These are phyloP conservation scores for Zoysia matrella DNA, from an alignment of 202 grass and related monocot genomes.

Conservation along the genomic window DNA sequence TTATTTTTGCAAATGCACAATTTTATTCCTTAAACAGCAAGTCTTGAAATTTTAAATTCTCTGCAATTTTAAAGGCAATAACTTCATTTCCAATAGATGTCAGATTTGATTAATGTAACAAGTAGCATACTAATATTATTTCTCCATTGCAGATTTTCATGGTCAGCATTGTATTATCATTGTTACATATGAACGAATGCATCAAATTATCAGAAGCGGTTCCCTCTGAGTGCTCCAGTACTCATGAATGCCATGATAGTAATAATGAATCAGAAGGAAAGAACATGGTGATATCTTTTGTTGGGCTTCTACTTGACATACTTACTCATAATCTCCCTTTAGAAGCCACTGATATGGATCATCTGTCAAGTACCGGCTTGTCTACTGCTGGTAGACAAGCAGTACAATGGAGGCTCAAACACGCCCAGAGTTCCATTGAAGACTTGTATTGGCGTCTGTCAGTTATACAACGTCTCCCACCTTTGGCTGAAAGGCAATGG, in stretches of 20 bases:
- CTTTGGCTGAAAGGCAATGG: slow-evolving; percentile 70
- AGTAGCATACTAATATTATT: background rate
- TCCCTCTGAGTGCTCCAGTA: slow-evolving; percentile 40
- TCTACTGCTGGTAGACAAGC: slow-evolving; percentile 63
- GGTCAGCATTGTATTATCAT: slow-evolving; percentile 78
- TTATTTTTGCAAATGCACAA: slow-evolving; percentile 13
- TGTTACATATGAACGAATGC: slow-evolving; percentile 76
- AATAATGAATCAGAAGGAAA: slow-evolving; percentile 57
- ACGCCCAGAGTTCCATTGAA: slow-evolving; percentile 69
- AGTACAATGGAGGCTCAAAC: slow-evolving; percentile 88
- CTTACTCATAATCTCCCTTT: slow-evolving; percentile 61
- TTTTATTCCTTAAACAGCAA: slow-evolving; percentile 25
- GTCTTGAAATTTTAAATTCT: slow-evolving; percentile 1
- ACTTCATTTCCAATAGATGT: background rate
- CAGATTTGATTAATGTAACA: background rate
- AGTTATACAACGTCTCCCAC: slow-evolving; percentile 78
- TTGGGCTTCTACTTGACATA: slow-evolving; percentile 75
- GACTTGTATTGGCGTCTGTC: slow-evolving; percentile 91
- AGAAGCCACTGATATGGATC: slow-evolving; percentile 57
- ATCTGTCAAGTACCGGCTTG: slow-evolving; percentile 51
- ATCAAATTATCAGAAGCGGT: slow-evolving; percentile 54
- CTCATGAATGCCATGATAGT: slow-evolving; percentile 43
- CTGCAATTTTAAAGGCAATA: background rate
- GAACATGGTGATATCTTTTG: slow-evolving; percentile 70
- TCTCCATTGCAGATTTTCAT: slow-evolving; percentile 76